Base-by-base conservation (phyloP, 2,329 filamentous ascomycete genomes). In the Claviceps spartinae region DNA sequence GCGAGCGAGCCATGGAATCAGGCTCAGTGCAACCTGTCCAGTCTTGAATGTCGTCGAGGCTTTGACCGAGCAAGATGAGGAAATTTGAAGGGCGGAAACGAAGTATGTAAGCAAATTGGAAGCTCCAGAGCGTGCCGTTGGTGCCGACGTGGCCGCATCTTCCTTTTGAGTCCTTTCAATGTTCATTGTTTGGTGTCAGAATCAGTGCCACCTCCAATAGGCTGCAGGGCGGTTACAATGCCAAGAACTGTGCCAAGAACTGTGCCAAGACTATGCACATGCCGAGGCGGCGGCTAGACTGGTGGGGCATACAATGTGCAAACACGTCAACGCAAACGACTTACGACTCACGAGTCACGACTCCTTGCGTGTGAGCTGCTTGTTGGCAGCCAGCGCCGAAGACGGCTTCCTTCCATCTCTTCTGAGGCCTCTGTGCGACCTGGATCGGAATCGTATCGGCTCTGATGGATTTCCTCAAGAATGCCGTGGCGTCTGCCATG, bases 401-500 rank as follows among this genome's bases (percentile, higher is more conserved):
- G 30, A 34, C 11, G 20, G 14, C 24, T 26, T 7, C 13, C 3
- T 26, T 26, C 11, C 20, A 44, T 5, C 20, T 42, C 40, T 9
- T 4, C 40, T 42, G 18, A 20, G 9, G 7, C 8, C 18, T 22
- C 8, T 13, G 20, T 18, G 7, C 20, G 8, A 20, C 18, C 40
- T 8, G 8, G 4, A 20, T 20, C 42, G 20, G 22, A 20, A 44
- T 24, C 22, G 1, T 44, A 24, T 14, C 6, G 13, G 13, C 13
- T 34, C 43, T 59, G 59, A 98, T 98, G 93, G 90, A 98, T 68
- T 97, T 97, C 64, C 79, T 98, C 65, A 97, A 97, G 72, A 97
- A 90, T 55, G 93, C 93, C 50, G 89, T 97, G 65, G 91, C 90
- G 46, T 97, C 93, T 55, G 91, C 90, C 60, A 97, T 98, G 62